phyloP scores from a whole-genome alignment of 2,329 filamentous ascomycete species.

The Bertia moriformis region DNA sequence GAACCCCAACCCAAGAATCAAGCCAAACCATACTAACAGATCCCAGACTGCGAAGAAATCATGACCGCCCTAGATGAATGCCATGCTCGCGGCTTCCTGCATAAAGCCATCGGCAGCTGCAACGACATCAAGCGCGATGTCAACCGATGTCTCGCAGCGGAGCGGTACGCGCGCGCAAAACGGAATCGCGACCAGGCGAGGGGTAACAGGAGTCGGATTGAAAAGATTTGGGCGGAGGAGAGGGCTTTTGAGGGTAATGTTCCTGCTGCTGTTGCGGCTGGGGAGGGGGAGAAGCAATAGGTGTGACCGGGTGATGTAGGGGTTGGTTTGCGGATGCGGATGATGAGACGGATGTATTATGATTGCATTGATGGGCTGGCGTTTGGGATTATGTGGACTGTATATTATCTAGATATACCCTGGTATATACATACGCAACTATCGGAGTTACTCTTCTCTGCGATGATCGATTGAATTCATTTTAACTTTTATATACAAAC shows the following conservation, averaged over 20 bases:
- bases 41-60: constrained; percentile 50
- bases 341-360: too few relatives aligned
- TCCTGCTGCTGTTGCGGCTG: neutral
- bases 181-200: constrained; percentile 46
- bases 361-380: too few relatives aligned
- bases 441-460: too few relatives aligned
- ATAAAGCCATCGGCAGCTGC: constrained; percentile 49
- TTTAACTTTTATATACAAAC: too few relatives aligned
- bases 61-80: constrained; percentile 57
- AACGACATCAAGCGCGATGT: constrained; percentile 49
- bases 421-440: too few relatives aligned
- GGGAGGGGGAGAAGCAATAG: neutral
- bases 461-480: too few relatives aligned
- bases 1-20: neutral
- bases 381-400: too few relatives aligned
- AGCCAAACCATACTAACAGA: neutral
- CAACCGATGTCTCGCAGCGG: constrained; percentile 48
- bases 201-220: constrained; percentile 38
- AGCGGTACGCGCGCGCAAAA: constrained; percentile 42
- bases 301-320: neutral
- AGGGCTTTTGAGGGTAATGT: neutral
- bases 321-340: neutral
- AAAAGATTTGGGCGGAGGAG: constrained; percentile 42
- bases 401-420: too few relatives aligned
- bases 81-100: constrained; percentile 51